Base-by-base conservation (phyloP, 2,329 filamentous ascomycete genomes). In the Claviceps sp. region DNA sequence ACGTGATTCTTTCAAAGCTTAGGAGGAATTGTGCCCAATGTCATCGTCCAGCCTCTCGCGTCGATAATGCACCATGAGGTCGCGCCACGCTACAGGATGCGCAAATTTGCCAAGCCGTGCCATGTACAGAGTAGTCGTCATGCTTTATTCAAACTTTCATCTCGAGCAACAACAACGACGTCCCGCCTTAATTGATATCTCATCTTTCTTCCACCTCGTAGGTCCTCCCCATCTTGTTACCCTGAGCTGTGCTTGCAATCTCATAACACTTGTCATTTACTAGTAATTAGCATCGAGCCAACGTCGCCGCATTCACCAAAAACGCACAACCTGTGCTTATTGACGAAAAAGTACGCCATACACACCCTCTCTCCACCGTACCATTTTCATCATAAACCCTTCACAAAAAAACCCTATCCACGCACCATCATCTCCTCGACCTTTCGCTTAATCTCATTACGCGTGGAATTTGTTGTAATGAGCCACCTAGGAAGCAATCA, bases 401-500 rank as follows among this genome's bases (percentile, higher is more conserved):
- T 13, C 43, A 41, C n/a, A 55, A 34, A 34, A 9, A 11, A 34
- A 34, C 8, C 30, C 30, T 34, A 34, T 34, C 30, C 30, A 34
- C 30, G 60, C 54, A 54, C 56, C 54, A 57, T 62, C 57, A 56
- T 53, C 51, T 20, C 55, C 30, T 34, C 4, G 30, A 59, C 20
- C 42, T 54, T 51, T 30, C 22, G 22, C 38, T 34, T 61, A 54
- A 60, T 55, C 57, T 61, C 60, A 55, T 60, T 58, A 58, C 56
- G 59, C 56, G 56, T 65, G 56, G 56, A 59, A 61, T 56, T 54
- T 55, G 53, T 57, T 56, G 52, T 56, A 52, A 55, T 55, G 52
- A 50, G 49, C 54, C 57, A 48, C 58, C 58, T 65, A 67, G 55
- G 60, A 58, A 51, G 63, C 61, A 47, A 58, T 50, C 54, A 66